Percentiles rank a stretch among this genome's conserved stretches.
Evolutionary conservation across 495 filamentous ascomycete genomes (phyloP).

Genomic region (Aspergillus panamensis): DNA sequence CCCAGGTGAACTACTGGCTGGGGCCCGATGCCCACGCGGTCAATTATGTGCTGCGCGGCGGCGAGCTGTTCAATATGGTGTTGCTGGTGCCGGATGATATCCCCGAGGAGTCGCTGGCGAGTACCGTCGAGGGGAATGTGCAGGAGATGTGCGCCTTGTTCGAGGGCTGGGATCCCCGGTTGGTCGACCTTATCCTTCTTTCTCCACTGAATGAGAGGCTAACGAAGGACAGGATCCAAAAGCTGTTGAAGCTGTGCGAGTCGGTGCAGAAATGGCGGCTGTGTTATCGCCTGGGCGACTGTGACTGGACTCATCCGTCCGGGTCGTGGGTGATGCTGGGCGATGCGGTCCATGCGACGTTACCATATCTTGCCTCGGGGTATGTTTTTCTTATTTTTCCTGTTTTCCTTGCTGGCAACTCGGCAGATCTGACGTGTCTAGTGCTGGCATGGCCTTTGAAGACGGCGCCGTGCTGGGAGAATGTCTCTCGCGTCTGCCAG

Average conservation of each 20-base stretch:
- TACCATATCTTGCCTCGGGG: constrained; percentile 56
- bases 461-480: constrained; percentile 50
- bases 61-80: constrained; percentile 65
- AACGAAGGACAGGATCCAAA: constrained; percentile 26
- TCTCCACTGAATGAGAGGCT: no score
- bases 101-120: constrained; percentile 45
- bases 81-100: constrained; percentile 68
- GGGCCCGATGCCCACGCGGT: constrained; percentile 63
- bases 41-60: constrained; percentile 58
- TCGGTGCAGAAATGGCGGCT: constrained; percentile 65
- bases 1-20: constrained; percentile 68
- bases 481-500: constrained; percentile 40
- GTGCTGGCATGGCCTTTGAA: constrained; percentile 48
- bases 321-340: constrained; percentile 56
- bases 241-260: constrained; percentile 37
- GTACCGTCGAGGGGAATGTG: constrained; percentile 51
- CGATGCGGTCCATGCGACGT: constrained; percentile 61
- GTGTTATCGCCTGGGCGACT: constrained; percentile 51
- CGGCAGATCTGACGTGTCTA: constrained; percentile 6
- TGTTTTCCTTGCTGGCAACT: no score
- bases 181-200: no score
- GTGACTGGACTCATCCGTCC: constrained; percentile 54
- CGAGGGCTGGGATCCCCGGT: constrained; percentile 55
- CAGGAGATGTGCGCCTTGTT: constrained; percentile 65
- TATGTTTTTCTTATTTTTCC: constrained; percentile 12